Evolutionary conservation across 345 rosid genomes (phyloP), one percentile per base, ranked within the genome.

Genomic region (Euphorbia lathyris): DNA sequence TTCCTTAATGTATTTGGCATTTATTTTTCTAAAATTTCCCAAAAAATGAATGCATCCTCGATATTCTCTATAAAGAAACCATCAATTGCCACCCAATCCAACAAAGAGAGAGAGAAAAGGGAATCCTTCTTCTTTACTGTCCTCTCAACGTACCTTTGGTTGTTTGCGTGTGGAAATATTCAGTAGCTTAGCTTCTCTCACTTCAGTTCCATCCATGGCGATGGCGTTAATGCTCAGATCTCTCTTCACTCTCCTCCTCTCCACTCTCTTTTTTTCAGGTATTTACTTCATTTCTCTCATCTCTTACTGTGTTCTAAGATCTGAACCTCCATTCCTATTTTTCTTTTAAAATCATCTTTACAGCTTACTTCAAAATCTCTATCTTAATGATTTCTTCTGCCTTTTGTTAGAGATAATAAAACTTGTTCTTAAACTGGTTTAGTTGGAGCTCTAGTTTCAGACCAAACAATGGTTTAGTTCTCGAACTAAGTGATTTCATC

Each of bases 191-290:
- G 19, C 20, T 63, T 0, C 4, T 20, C 16, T 20, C 16, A 19
- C 47, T n/a, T 10, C 1, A 9, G 14, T 25, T 26, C 47, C 65
- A 26, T 40, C 73, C 48, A 82, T 79, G 81, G 76, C 77, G 32
- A 36, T 10, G 81, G 76, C 77, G 32, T 29, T 10, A 26, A 30
- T 47, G 69, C 81, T 45, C 29, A 59, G 72, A 55, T 64, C 76
- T 69, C 68, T 48, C 56, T 53, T 72, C 65, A 0, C 60, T 40
- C 34, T 80, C 11, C 1, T 47, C 42, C 70, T 71, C 61, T 29
- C 58, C 64, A 60, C 79, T 22, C 69, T 86, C 69, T 52, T 86
- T 8, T 67, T 74, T 67, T 8, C 67, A 51, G 77, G 77, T 68
- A 27, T 67, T 17, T 4, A 1, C 45, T 59, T 43, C 29, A 0